These are phyloP conservation scores for Penicillium hordei DNA, from an alignment of 2,329 filamentous ascomycete genomes.

Conservation along the genomic window DNA sequence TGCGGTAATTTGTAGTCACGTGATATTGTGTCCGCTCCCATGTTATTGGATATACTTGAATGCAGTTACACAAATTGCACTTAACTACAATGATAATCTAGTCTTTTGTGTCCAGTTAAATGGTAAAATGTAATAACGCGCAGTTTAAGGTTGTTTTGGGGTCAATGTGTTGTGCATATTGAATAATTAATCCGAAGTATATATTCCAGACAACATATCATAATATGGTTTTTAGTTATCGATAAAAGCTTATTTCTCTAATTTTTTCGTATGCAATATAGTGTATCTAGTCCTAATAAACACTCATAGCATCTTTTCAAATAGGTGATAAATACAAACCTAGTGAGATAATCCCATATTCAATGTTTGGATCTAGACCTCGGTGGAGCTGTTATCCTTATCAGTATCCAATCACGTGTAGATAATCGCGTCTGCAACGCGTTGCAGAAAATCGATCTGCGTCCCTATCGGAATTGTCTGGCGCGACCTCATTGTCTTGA, in stretches of 20 bases:
- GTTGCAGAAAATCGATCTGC: slow-evolving; percentile 12
- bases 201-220: background rate
- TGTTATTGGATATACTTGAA: background rate
- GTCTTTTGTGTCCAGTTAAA: background rate
- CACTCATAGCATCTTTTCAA: accelerated
- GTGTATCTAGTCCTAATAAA: no score
- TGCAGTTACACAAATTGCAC: background rate
- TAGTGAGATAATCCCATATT: background rate
- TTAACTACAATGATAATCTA: background rate
- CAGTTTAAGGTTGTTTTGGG: background rate
- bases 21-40: slow-evolving; percentile 2
- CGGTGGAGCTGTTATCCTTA: slow-evolving; percentile 1
- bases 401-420: slow-evolving; percentile 1
- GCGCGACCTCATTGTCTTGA: slow-evolving; percentile 1
- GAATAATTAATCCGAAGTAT: background rate
- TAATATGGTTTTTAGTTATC: background rate
- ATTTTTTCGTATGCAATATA: accelerated
- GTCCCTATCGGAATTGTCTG: slow-evolving; percentile 1
- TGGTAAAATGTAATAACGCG: background rate
- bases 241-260: background rate
- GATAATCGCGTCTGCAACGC: slow-evolving; percentile 14
- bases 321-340: background rate
- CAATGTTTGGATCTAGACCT: background rate
- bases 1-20: slow-evolving; percentile 18
- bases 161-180: background rate